A percentile compares a stretch with the other conserved stretches of the same genome.
Conservation (phyloP, 257 asterid species). For the Prunella vulgaris region DNA sequence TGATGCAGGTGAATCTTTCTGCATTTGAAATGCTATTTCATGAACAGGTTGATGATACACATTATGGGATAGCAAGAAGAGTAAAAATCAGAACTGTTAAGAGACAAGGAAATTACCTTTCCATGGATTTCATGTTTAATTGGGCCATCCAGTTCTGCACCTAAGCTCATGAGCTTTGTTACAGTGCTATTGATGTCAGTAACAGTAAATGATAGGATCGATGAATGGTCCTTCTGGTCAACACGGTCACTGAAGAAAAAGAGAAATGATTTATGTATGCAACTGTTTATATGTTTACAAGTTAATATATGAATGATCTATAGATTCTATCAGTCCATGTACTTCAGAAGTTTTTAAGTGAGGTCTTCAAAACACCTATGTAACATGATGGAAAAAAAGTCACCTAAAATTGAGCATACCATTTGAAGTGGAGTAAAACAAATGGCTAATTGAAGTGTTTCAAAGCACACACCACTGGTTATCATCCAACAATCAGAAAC, state of each 20-base stretch:
- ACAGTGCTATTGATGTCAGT: conserved; percentile 68
- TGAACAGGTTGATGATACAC: neutral
- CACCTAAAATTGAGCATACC: neutral
- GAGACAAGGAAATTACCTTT: conserved; percentile 47
- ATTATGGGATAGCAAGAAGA: neutral
- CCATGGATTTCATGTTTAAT: conserved; percentile 88
- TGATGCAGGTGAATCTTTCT: neutral
- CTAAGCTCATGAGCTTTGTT: conserved; percentile 73
- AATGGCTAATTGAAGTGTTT: neutral
- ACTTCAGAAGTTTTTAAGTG: neutral
- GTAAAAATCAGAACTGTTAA: neutral
- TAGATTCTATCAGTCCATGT: neutral
- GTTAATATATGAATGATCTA: neutral
- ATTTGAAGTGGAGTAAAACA: neutral
- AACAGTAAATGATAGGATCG: conserved; percentile 84
- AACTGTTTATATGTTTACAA: neutral
- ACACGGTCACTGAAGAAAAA: conserved; percentile 41
- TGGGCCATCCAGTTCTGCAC: conserved; percentile 95
- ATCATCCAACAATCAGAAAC: neutral
- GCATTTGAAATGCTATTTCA: neutral
- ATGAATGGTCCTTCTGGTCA: conserved; percentile 63
- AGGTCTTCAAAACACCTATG: neutral
- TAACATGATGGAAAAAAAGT: neutral
- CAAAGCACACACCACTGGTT: neutral
- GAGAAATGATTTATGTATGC: neutral